Percentiles rank a stretch among this genome's conserved stretches.
phyloP scores from a whole-genome alignment of 2,329 filamentous ascomycete genomes.

The Thelonectria olida region DNA sequence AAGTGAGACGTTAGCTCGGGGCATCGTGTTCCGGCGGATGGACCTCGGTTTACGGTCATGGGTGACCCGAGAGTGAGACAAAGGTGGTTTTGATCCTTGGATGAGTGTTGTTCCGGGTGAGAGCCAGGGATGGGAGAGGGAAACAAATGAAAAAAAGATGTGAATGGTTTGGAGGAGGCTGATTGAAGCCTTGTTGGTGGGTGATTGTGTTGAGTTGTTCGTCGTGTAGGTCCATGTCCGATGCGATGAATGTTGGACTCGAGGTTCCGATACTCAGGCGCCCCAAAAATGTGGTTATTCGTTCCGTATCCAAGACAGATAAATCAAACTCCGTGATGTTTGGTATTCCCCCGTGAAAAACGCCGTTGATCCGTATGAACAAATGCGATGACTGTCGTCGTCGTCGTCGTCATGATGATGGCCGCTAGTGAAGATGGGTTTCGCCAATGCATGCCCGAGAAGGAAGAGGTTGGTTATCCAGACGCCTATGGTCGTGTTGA shows the following conservation, averaged over 20 bases:
- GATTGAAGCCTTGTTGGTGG: not conserved
- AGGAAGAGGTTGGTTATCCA: not conserved
- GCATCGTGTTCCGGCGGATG: constrained; percentile 23
- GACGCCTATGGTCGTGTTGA: not conserved
- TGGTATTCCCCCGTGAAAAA: not conserved
- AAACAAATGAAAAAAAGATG: constrained; percentile 1
- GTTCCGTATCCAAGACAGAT: not conserved
- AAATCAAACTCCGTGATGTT: not conserved
- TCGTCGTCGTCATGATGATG: not conserved
- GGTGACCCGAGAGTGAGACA: constrained; percentile 5
- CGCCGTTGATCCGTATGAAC: not conserved
- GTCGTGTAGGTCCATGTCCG: not conserved
- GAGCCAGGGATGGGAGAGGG: not conserved
- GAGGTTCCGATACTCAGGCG: not conserved
- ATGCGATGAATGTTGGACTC: not conserved
- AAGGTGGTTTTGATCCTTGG: not conserved
- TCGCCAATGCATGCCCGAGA: not conserved
- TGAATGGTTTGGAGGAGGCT: not conserved
- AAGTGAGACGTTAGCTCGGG: not conserved
- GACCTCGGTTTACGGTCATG: constrained; percentile 38
- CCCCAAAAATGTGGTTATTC: not conserved
- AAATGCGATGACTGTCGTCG: not conserved
- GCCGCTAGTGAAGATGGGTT: not conserved
- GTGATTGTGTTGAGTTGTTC: not conserved
- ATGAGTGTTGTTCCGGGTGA: not conserved